Percentiles rank a stretch among this genome's conserved stretches.
These are phyloP conservation scores for Echites panduratus DNA, from an alignment of 257 asterid genomes.

Conservation along the genomic window DNA sequence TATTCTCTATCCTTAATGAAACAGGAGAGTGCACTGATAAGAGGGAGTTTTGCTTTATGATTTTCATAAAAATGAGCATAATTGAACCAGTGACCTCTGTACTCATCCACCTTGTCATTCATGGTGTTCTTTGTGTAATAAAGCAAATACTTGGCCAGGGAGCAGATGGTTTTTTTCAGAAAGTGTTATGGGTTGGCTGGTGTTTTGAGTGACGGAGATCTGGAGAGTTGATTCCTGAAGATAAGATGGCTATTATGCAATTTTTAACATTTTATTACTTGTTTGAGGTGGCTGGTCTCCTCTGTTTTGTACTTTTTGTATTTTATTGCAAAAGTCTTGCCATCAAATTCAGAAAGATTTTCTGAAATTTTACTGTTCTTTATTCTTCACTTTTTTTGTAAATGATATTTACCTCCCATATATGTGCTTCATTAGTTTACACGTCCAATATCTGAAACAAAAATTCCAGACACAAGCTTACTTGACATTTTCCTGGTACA, in stretches of 20 bases:
- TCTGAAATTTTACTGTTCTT: background rate
- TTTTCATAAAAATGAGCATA: background rate
- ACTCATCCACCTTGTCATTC: background rate
- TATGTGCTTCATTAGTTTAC: background rate
- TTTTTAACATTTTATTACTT: background rate
- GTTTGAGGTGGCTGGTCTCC: background rate
- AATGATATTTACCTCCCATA: background rate
- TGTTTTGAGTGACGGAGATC: background rate
- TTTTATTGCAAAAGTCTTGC: background rate
- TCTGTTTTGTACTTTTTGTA: background rate
- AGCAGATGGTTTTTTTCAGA: background rate
- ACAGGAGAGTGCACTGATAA: background rate
- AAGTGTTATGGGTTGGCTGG: background rate
- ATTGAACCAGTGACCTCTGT: background rate
- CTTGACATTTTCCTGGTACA: constrained; percentile 19
- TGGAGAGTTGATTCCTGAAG: background rate
- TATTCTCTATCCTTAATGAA: background rate
- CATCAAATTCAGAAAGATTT: background rate
- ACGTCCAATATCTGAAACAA: constrained; percentile 1
- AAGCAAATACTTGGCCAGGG: background rate
- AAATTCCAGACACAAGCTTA: constrained; percentile 11
- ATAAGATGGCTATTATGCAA: background rate
- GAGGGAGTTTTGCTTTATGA: background rate
- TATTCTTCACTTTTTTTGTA: background rate
- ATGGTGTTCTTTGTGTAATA: background rate